Conservation (phyloP, 345 rosid genomes). For the Euphorbia lathyris region DNA sequence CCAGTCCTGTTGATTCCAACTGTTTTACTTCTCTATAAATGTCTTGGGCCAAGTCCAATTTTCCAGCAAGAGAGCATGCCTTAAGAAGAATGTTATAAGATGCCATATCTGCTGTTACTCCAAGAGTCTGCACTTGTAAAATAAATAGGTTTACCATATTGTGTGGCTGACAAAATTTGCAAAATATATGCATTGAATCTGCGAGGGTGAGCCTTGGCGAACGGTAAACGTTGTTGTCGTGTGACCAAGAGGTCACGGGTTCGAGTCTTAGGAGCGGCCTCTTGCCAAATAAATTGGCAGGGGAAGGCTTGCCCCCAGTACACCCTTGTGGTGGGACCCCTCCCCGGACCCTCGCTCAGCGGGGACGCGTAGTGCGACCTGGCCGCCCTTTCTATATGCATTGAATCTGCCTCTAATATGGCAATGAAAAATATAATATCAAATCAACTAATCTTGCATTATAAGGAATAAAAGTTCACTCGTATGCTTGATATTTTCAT, state of each 20-base stretch:
- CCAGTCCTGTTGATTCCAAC: slow-evolving; percentile 54
- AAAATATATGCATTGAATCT: not conserved
- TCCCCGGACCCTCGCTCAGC: too few species aligned
- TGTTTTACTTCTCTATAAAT: slow-evolving; percentile 69
- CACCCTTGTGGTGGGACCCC: too few species aligned
- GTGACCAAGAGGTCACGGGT: too few species aligned
- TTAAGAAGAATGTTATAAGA: slow-evolving; percentile 88
- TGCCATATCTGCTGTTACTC: slow-evolving; percentile 64
- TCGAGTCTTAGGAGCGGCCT: too few species aligned
- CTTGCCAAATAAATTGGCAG: too few species aligned
- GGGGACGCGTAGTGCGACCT: too few species aligned
- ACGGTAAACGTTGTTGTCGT: too few species aligned
- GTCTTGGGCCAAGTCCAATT: slow-evolving; percentile 80
- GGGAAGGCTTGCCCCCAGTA: too few species aligned
- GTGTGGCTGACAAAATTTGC: not conserved
- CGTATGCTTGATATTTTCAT: not conserved
- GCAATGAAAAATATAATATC: not conserved
- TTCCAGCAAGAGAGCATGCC: slow-evolving; percentile 80
- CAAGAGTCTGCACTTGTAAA: slow-evolving; percentile 53
- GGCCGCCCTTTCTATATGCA: too few species aligned
- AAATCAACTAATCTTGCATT: slow-evolving; percentile 1
- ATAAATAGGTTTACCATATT: slow-evolving; percentile 5
- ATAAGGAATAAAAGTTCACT: not conserved
- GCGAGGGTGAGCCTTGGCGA: too few species aligned
- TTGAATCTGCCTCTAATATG: not conserved